Conservation (phyloP, 352 stramenopile genomes). For the Phytophthora fragariae region DNA sequence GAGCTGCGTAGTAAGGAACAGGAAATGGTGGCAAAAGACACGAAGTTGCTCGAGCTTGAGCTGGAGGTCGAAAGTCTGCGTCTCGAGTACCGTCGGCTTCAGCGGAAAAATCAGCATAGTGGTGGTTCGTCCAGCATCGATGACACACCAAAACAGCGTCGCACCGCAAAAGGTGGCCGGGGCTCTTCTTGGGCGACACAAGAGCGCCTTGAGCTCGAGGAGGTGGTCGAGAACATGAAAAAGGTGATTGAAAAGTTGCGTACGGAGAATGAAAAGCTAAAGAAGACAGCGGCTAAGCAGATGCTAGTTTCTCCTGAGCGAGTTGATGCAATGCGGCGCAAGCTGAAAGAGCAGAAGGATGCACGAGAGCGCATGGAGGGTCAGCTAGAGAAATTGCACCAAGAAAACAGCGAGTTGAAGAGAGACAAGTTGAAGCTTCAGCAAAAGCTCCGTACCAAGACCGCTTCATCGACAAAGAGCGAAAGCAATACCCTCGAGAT, state of each 20-base stretch:
- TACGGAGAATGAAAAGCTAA: constrained; percentile 72
- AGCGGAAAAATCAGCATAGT: constrained; percentile 44
- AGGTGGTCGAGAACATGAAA: constrained; percentile 87
- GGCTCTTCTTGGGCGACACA: constrained; percentile 28
- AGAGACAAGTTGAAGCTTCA: constrained; percentile 75
- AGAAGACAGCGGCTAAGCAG: constrained; percentile 41
- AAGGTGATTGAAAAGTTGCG: constrained; percentile 83
- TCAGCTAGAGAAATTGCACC: constrained; percentile 52
- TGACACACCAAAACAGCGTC: constrained; percentile 18
- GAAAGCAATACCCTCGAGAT: constrained; percentile 20
- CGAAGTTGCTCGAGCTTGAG: constrained; percentile 67
- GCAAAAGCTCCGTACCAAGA: constrained; percentile 65
- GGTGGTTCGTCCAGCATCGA: constrained; percentile 11
- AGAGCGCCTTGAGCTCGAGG: constrained; percentile 71
- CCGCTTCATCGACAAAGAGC: constrained; percentile 32
- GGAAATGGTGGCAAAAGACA: constrained; percentile 64
- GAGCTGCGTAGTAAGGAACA: constrained; percentile 66
- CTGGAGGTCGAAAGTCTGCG: constrained; percentile 77
- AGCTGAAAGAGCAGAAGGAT: constrained; percentile 61
- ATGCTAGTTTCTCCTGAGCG: constrained; percentile 45
- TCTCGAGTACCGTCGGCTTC: constrained; percentile 64
- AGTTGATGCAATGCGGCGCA: constrained; percentile 50
- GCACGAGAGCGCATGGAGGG: constrained; percentile 43
- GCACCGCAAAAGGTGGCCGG: constrained; percentile 12
- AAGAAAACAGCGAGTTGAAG: constrained; percentile 50